phyloP scores from a whole-genome alignment of 805 yeast species.

The Debaryomyces tyrocola region DNA sequence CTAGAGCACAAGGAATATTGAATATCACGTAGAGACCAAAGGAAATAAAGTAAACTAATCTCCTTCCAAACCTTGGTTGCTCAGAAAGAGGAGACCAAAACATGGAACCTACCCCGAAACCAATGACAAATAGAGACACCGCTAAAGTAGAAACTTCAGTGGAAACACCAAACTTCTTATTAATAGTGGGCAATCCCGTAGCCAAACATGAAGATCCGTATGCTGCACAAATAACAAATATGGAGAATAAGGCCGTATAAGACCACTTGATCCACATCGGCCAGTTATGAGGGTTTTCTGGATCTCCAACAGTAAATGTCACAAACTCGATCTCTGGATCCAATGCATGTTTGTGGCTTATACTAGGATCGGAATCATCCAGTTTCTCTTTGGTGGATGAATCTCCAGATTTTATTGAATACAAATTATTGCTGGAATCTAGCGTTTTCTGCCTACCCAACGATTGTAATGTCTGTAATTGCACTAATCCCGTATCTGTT shows the following conservation, averaged over 20 bases:
- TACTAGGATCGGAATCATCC: neutral
- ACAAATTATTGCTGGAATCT: neutral
- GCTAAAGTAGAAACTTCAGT: slow-evolving; percentile 76
- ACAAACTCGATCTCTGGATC: slow-evolving; percentile 81
- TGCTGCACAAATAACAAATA: slow-evolving; percentile 84
- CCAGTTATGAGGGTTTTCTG: slow-evolving; percentile 93
- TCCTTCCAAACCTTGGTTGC: slow-evolving; percentile 71
- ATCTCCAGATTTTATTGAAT: slow-evolving; percentile 3
- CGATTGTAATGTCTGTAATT: slow-evolving; percentile 66
- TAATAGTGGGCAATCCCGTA: slow-evolving; percentile 74
- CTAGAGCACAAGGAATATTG: slow-evolving; percentile 84
- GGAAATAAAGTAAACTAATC: slow-evolving; percentile 78
- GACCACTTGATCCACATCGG: slow-evolving; percentile 51
- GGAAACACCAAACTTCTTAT: slow-evolving; percentile 66
- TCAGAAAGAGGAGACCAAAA: slow-evolving; percentile 90
- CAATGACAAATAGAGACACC: slow-evolving; percentile 85
- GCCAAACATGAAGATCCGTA: slow-evolving; percentile 91
- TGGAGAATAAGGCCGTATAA: slow-evolving; percentile 67
- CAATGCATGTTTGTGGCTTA: slow-evolving; percentile 16
- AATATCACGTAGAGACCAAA: slow-evolving; percentile 72
- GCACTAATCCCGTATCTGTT: slow-evolving; percentile 86
- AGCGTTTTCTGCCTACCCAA: slow-evolving; percentile 52
- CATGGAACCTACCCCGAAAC: slow-evolving; percentile 84
- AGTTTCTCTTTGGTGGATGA: neutral
- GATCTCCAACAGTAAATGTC: slow-evolving; percentile 76